These are phyloP conservation scores for Chamaecyparis obtusa DNA, from an alignment of 75 land plant genomes.

Conservation along the genomic window DNA sequence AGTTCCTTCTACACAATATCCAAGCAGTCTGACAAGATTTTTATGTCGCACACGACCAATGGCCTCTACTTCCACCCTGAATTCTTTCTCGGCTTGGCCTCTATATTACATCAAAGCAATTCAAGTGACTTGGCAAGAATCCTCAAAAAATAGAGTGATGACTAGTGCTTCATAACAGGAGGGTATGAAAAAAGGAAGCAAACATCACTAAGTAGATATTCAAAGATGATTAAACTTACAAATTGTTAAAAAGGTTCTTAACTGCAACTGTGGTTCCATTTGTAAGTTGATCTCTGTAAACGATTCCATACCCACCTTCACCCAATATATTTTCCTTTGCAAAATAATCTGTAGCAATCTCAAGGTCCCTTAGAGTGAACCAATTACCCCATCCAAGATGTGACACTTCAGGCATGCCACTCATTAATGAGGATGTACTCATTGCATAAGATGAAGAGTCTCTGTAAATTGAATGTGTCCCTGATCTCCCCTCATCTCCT, in stretches of 20 bases:
- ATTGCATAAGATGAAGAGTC: slow-evolving; percentile 35
- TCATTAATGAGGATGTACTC: slow-evolving; percentile 40
- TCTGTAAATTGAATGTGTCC: no score
- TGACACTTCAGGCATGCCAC: slow-evolving; percentile 59
- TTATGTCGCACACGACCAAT: slow-evolving; percentile 96
- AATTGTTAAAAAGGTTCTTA: slow-evolving; percentile 70
- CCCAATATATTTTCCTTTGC: slow-evolving; percentile 66
- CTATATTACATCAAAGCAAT: slow-evolving; percentile 20
- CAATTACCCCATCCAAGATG: slow-evolving; percentile 88
- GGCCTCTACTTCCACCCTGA: slow-evolving; percentile 93
- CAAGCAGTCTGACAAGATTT: slow-evolving; percentile 85
- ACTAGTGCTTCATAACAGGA: neutral
- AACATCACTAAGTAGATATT: neutral
- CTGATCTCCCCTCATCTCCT: slow-evolving; percentile 52
- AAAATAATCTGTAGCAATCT: slow-evolving; percentile 63
- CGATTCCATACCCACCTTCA: slow-evolving; percentile 86
- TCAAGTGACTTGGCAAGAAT: neutral
- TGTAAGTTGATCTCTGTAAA: slow-evolving; percentile 51
- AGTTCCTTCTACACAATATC: slow-evolving; percentile 90
- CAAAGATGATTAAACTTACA: slow-evolving; percentile 31
- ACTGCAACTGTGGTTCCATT: slow-evolving; percentile 79
- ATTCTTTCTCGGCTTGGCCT: slow-evolving; percentile 97
- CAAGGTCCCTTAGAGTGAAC: slow-evolving; percentile 79
- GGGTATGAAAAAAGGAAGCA: neutral
- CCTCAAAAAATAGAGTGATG: neutral